Conservation (phyloP, 2,329 filamentous ascomycete species). For the Lizonia empirigonia region DNA sequence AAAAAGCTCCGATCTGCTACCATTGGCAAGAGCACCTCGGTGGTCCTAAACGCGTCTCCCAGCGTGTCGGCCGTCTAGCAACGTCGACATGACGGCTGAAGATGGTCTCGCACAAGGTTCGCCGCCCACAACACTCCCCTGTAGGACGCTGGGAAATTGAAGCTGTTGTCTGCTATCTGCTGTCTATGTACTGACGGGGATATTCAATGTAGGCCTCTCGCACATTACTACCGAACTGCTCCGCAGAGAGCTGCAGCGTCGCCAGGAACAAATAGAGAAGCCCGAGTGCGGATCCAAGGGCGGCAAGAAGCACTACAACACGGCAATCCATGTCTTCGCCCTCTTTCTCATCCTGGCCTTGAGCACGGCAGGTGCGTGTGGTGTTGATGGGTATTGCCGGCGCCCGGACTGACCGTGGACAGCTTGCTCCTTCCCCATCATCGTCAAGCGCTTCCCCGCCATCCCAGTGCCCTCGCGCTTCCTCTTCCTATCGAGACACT, state of each 20-base stretch:
- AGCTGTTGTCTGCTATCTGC: constrained; percentile 1
- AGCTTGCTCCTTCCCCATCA: constrained; percentile 50
- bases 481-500: constrained; percentile 50
- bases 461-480: constrained; percentile 48
- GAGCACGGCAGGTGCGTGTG: constrained; percentile 57
- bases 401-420: constrained; percentile 22
- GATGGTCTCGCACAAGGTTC: constrained; percentile 26
- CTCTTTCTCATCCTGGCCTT: constrained; percentile 62
- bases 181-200: constrained; percentile 21
- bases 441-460: constrained; percentile 47
- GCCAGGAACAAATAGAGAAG: constrained; percentile 49
- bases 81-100: constrained; percentile 27
- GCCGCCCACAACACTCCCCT: too few species aligned
- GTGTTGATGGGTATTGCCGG: neutral
- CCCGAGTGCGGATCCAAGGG: constrained; percentile 61
- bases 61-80: constrained; percentile 7
- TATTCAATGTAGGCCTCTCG: constrained; percentile 30
- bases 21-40: constrained; percentile 16
- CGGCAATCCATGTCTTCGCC: constrained; percentile 62
- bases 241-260: constrained; percentile 56
- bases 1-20: constrained; percentile 26
- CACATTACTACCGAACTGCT: constrained; percentile 52
- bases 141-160: too few species aligned
- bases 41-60: constrained; percentile 16
- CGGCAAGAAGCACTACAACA: constrained; percentile 58